Base-by-base conservation (phyloP, 176 grass and related monocot genomes). In the Eremochloa ophiuroides region DNA sequence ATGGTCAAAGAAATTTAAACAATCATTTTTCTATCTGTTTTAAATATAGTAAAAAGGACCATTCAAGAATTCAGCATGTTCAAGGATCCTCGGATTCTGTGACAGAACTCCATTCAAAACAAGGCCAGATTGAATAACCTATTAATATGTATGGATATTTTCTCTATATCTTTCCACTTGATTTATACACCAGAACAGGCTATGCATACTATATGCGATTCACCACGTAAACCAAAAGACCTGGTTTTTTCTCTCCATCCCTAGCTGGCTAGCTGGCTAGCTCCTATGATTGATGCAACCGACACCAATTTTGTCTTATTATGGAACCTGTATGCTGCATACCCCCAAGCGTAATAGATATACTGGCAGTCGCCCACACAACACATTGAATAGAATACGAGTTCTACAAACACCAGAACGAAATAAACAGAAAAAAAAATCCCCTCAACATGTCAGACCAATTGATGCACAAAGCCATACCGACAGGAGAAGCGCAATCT, bases 401-500 rank as follows among this genome's bases (percentile, higher is more conserved):
- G 76, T 31, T 62, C 33, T 47, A 42, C 50, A 75, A 74, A 17
- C 20, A 63, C 18, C 33, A 34, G 17, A 80, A 40, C 70, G 38
- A 66, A 34, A 53, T 66, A 17, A 58, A 62, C 9, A 3, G 26
- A 66, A 44, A 33, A 55, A n/a, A n/a, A 10, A 22, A 34, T 14
- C 40, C 25, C 22, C 10, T 66, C 30, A 22, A 59, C 53, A 10
- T 42, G 74, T 6, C 22, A 68, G 67, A 10, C 13, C 20, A 75
- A 62, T 34, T 37, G 20, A 80, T 28, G 48, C 1, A 0, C 5
- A 20, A 41, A 17, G 29, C 8, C 81, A 39, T 94, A 97, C 88
- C 91, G 94, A 97, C 10, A 97, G 88, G 39, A 94, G 85, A 42
- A 97, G 82, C 41, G 94, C 92, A 78, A 97, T 97, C 74, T 97